Conservation (phyloP, 1,284 basidiomycete genomes). For the Trametes pubescens region DNA sequence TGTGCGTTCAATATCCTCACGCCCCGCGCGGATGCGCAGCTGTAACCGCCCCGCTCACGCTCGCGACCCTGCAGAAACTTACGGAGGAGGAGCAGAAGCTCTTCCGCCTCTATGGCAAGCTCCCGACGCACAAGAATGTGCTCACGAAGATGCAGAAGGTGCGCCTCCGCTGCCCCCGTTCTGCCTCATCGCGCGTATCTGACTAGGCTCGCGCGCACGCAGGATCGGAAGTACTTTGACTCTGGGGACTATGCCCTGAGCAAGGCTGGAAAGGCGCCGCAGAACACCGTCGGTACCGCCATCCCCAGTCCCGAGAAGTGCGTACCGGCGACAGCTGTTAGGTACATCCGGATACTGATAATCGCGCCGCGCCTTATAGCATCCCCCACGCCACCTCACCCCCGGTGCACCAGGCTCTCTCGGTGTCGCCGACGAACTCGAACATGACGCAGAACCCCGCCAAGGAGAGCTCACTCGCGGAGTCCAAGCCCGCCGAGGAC, state of each 20-base stretch:
- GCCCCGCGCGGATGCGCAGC: neutral
- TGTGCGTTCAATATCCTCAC: constrained; percentile 54
- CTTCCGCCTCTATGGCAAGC: constrained; percentile 94
- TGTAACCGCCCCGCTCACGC: neutral
- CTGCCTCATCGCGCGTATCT: neutral
- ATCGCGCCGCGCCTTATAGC: constrained; percentile 47
- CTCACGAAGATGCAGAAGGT: constrained; percentile 97
- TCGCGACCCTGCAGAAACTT: constrained; percentile 67
- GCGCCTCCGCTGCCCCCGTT: constrained; percentile 33
- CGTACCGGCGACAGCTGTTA: constrained; percentile 41
- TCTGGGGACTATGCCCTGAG: constrained; percentile 97
- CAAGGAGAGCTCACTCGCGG: constrained; percentile 69
- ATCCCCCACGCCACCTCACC: constrained; percentile 80
- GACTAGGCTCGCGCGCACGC: constrained; percentile 15
- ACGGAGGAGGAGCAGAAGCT: constrained; percentile 93
- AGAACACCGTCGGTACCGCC: constrained; percentile 89
- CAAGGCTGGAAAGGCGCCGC: constrained; percentile 91
- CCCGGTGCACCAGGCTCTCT: constrained; percentile 62
- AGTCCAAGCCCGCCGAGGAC: constrained; percentile 27
- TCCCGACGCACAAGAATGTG: constrained; percentile 92
- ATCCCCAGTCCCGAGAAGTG: constrained; percentile 96
- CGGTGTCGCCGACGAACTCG: constrained; percentile 73
- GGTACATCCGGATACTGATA: constrained; percentile 22
- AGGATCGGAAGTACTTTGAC: constrained; percentile 99
- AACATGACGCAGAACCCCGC: constrained; percentile 56